Evolutionary conservation across 2,329 filamentous ascomycete species (phyloP).

Genomic region (Talaromyces sp.): DNA sequence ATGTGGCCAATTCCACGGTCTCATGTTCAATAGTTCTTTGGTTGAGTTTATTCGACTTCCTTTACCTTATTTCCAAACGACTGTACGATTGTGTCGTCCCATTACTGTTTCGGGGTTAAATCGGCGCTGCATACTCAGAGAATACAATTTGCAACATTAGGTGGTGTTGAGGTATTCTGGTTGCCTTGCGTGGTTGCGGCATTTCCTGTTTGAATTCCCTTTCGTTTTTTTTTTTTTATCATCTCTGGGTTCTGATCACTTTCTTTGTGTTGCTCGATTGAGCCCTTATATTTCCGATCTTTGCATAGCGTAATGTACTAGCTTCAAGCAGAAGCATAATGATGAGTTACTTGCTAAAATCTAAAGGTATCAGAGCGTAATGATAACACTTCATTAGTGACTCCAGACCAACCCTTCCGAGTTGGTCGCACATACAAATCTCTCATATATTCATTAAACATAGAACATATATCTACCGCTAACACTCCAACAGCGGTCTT

Average conservation of each 20-base stretch:
- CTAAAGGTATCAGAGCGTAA: not conserved
- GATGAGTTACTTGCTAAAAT: not conserved
- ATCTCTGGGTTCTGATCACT: not conserved
- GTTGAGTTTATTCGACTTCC: not conserved
- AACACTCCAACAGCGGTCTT: constrained; percentile 3
- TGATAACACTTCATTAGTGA: not conserved
- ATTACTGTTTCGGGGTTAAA: not conserved
- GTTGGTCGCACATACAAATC: not conserved
- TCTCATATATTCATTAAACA: not conserved
- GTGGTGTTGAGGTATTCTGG: not conserved
- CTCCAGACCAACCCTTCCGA: not conserved
- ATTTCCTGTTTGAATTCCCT: not conserved
- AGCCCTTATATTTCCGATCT: not conserved
- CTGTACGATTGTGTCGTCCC: not conserved
- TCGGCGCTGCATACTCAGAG: not conserved
- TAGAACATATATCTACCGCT: not conserved
- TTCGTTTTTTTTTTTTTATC: not conserved
- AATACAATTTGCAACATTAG: too few relatives aligned
- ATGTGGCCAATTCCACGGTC: not conserved
- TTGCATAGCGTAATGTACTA: not conserved
- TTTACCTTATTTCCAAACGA: not conserved
- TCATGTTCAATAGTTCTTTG: not conserved
- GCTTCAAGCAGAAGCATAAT: not conserved
- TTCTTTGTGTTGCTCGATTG: not conserved
- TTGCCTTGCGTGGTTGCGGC: not conserved